Evolutionary conservation across 371 early-diverging fungal genomes (phyloP).

Genomic region (Funneliformis caledonium): DNA sequence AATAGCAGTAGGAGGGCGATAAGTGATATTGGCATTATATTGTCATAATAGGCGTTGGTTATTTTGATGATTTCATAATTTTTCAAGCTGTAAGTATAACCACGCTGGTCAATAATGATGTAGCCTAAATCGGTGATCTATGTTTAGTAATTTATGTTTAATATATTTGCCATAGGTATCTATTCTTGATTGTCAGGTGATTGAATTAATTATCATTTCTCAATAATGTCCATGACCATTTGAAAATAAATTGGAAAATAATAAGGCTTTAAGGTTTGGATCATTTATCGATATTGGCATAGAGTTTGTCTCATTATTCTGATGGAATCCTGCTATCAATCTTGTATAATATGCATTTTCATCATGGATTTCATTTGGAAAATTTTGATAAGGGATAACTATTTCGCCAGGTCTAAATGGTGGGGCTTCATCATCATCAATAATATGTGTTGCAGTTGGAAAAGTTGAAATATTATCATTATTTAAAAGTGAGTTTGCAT

Average conservation of each 20-base stretch:
- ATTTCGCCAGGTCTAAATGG: slow-evolving; percentile 1
- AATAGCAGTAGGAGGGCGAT: neutral
- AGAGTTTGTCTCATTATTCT: neutral
- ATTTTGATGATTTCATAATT: slow-evolving; percentile 24
- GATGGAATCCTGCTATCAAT: slow-evolving; percentile 1
- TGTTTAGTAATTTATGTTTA: neutral
- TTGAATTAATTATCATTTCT: neutral
- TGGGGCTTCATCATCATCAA: neutral
- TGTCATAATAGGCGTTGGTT: neutral
- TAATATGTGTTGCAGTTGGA: slow-evolving; percentile 13
- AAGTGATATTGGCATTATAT: neutral
- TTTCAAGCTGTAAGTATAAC: slow-evolving; percentile 23
- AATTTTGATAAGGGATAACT: neutral
- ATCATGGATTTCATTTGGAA: slow-evolving; percentile 27
- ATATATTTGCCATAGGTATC: slow-evolving; percentile 21
- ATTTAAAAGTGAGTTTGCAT: neutral
- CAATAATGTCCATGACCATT: slow-evolving; percentile 7
- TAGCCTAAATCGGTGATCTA: neutral
- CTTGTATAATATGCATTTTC: slow-evolving; percentile 13
- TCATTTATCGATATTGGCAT: neutral
- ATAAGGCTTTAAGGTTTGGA: neutral
- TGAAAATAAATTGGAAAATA: slow-evolving; percentile 25
- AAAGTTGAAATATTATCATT: neutral
- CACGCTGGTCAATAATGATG: slow-evolving; percentile 25
- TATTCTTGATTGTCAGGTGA: neutral